These are phyloP conservation scores for Micractinium conductrix DNA, from an alignment of 139 green algal species.

Conservation along the genomic window DNA sequence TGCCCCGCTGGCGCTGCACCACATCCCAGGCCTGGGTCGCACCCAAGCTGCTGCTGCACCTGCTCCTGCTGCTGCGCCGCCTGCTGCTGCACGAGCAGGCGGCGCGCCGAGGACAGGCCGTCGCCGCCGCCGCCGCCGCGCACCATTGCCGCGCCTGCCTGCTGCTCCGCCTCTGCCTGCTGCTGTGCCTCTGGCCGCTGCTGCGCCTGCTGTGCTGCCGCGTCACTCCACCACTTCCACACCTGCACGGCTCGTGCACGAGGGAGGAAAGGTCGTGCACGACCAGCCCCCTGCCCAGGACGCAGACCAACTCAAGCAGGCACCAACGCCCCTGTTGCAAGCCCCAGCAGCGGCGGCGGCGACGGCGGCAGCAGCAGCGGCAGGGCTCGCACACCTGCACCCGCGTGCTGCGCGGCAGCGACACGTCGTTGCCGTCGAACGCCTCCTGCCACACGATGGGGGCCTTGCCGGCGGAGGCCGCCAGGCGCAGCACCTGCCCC, in stretches of 20 bases:
- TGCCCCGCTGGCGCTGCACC: background rate
- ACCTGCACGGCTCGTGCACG: too few species aligned
- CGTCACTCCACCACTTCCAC: conserved; percentile 59
- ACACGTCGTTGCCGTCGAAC: conserved; percentile 42
- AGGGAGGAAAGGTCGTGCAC: too few species aligned
- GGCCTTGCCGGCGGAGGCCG: conserved; percentile 21
- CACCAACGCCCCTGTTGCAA: too few species aligned
- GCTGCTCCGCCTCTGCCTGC: background rate
- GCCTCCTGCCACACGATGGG: conserved; percentile 66
- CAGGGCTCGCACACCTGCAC: conserved; percentile 49
- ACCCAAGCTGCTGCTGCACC: background rate
- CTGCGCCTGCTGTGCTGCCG: background rate
- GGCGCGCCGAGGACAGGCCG: background rate
- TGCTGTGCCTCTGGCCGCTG: background rate
- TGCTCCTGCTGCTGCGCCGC: conserved; percentile 6
- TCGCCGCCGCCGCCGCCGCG: background rate
- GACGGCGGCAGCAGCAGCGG: background rate
- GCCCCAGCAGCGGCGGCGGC: too few species aligned
- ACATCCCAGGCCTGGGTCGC: background rate
- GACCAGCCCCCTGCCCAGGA: too few species aligned
- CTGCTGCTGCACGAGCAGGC: background rate
- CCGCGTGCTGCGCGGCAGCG: conserved; percentile 31
- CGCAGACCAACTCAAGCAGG: too few species aligned
- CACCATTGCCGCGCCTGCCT: background rate
- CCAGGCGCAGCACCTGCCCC: conserved; percentile 40